Conservation (phyloP, 2,329 filamentous ascomycete species). For the Trichoderma atrobrunneum region DNA sequence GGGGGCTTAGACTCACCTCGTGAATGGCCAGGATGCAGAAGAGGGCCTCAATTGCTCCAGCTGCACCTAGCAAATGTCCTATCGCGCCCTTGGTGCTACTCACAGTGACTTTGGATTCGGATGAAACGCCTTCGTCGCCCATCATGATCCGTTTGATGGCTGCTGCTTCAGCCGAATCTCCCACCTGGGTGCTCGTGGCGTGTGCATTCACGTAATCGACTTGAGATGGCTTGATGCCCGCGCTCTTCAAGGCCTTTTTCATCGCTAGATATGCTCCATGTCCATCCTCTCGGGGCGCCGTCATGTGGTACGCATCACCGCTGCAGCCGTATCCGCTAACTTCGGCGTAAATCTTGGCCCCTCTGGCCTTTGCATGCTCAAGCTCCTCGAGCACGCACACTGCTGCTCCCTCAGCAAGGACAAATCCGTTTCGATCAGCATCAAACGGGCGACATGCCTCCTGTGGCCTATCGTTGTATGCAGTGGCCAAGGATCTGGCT, state of each 20-base stretch:
- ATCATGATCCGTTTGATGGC: constrained; percentile 78
- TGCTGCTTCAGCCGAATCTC: constrained; percentile 81
- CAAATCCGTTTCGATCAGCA: constrained; percentile 74
- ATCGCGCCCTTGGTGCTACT: constrained; percentile 94
- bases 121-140: constrained; percentile 63
- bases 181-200: constrained; percentile 81
- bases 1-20: constrained; percentile 57
- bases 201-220: constrained; percentile 96
- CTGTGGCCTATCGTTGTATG: constrained; percentile 69
- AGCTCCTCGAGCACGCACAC: constrained; percentile 86
- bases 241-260: constrained; percentile 75
- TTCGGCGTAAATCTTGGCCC: constrained; percentile 84
- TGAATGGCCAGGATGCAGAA: constrained; percentile 78
- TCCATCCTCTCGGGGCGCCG: constrained; percentile 80
- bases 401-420: constrained; percentile 88
- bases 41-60: constrained; percentile 85
- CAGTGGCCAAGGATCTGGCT: constrained; percentile 79
- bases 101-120: constrained; percentile 67
- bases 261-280: constrained; percentile 80
- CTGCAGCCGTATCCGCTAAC: constrained; percentile 85
- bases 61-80: constrained; percentile 87
- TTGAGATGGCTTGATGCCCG: constrained; percentile 62
- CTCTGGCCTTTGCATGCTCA: constrained; percentile 77
- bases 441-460: constrained; percentile 87
- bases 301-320: constrained; percentile 91